These are phyloP conservation scores for Ophiostoma triangulosporum DNA, from an alignment of 2,329 filamentous ascomycete genomes.

Conservation along the genomic window DNA sequence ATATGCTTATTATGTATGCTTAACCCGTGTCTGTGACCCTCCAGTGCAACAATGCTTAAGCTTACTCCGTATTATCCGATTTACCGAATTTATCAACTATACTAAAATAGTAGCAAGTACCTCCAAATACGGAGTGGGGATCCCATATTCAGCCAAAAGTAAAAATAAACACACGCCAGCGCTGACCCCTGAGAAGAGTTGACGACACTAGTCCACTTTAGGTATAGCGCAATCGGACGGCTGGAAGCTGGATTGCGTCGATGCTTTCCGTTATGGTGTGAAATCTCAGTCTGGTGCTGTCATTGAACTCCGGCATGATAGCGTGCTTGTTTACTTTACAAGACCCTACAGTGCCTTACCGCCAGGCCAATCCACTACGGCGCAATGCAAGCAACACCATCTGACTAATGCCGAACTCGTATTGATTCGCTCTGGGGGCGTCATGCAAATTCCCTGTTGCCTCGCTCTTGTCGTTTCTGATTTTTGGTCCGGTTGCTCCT, in stretches of 20 bases:
- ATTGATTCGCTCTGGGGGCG: not conserved
- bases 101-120: not conserved
- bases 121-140: not conserved
- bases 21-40: too few relatives aligned
- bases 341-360: too few relatives aligned
- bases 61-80: too few relatives aligned
- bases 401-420: not conserved
- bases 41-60: too few relatives aligned
- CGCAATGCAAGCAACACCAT: not conserved
- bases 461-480: not conserved
- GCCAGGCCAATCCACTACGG: not conserved
- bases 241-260: not conserved
- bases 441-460: not conserved
- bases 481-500: too few relatives aligned
- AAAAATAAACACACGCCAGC: conserved; percentile 5
- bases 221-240: not conserved
- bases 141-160: not conserved
- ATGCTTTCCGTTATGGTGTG: too few relatives aligned
- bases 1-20: too few relatives aligned
- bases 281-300: too few relatives aligned
- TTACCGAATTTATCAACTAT: not conserved
- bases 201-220: not conserved
- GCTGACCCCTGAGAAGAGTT: conserved; percentile 7
- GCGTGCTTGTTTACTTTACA: too few relatives aligned
- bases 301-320: too few relatives aligned